phyloP scores from a whole-genome alignment of 2,329 filamentous ascomycete genomes.

The Cryphonectria nitschkei region DNA sequence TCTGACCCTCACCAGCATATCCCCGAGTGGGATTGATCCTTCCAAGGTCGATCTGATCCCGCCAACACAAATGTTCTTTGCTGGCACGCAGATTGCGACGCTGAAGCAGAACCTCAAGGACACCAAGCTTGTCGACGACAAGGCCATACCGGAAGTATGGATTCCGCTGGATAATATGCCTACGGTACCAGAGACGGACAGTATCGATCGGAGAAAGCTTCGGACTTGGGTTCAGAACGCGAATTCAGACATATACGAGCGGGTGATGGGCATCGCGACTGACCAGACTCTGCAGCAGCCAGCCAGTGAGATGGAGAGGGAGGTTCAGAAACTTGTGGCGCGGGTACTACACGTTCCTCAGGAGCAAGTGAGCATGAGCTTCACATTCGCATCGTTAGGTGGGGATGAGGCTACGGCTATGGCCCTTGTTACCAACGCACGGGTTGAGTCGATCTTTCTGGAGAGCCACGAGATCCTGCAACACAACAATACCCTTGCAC shows the following conservation, averaged over 20 bases:
- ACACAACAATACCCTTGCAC: slow-evolving; percentile 42
- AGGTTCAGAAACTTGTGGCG: slow-evolving; percentile 44
- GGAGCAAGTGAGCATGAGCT: slow-evolving; percentile 48
- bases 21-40: slow-evolving; percentile 36
- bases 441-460: slow-evolving; percentile 44
- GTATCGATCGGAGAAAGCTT: slow-evolving; percentile 48
- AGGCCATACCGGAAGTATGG: slow-evolving; percentile 51
- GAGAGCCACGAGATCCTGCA: slow-evolving; percentile 43
- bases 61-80: slow-evolving; percentile 44
- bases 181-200: slow-evolving; percentile 40
- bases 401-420: slow-evolving; percentile 45
- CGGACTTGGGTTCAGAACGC: slow-evolving; percentile 60
- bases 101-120: slow-evolving; percentile 43
- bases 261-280: slow-evolving; percentile 48
- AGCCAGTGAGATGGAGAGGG: slow-evolving; percentile 43
- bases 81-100: slow-evolving; percentile 46
- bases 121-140: slow-evolving; percentile 40
- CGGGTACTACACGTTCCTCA: slow-evolving; percentile 43
- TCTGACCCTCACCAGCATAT: slow-evolving; percentile 43
- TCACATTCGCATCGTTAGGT: slow-evolving; percentile 45
- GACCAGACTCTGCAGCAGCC: slow-evolving; percentile 42
- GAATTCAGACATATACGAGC: slow-evolving; percentile 49
- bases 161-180: slow-evolving; percentile 52
- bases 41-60: slow-evolving; percentile 42
- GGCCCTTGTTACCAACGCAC: slow-evolving; percentile 44